phyloP scores from a whole-genome alignment of 805 yeast genomes.

The Jamesozyma gamospora region DNA sequence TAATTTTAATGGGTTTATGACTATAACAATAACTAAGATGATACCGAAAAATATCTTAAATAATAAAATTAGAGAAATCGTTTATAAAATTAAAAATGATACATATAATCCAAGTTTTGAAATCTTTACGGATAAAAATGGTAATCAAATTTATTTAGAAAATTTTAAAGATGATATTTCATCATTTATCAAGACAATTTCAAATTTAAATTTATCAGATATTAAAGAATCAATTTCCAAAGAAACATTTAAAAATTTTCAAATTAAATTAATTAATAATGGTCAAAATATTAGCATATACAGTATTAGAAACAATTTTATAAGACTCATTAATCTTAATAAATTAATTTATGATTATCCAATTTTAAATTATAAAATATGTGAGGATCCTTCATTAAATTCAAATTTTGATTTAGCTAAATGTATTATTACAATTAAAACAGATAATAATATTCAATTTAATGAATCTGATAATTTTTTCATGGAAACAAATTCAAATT shows the following conservation, averaged over 20 bases:
- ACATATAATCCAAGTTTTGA: not conserved
- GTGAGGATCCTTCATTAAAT: not conserved
- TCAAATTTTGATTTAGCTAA: not conserved
- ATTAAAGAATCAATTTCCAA: not conserved
- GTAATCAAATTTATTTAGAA: not conserved
- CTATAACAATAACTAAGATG: not conserved
- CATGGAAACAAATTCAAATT: not conserved
- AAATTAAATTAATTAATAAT: not conserved
- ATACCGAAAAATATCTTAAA: not conserved
- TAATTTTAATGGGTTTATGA: not conserved
- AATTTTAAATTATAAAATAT: not conserved
- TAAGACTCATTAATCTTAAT: not conserved
- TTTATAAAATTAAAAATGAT: not conserved
- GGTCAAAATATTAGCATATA: not conserved
- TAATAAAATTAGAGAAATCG: not conserved
- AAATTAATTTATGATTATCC: not conserved
- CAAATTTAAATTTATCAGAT: not conserved
- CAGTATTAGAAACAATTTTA: not conserved
- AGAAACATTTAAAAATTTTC: not conserved
- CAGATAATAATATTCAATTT: not conserved
- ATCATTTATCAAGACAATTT: not conserved
- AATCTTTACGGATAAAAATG: not conserved
- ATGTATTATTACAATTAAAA: not conserved
- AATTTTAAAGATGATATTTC: not conserved
- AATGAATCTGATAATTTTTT: not conserved